phyloP scores from a whole-genome alignment of 768 basidiomycete species.

The Leucocoprinus sp. region DNA sequence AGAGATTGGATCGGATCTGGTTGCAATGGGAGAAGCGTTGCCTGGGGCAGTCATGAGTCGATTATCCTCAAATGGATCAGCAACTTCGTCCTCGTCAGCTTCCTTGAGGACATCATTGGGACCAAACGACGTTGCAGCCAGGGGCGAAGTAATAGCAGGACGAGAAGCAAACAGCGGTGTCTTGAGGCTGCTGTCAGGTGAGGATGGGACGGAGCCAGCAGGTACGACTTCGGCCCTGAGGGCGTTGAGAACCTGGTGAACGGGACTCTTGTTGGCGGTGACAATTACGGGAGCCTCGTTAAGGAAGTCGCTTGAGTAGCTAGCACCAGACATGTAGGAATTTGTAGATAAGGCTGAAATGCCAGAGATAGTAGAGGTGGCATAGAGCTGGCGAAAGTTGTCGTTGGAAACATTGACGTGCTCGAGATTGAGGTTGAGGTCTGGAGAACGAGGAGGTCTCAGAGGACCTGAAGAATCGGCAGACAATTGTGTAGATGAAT shows the following conservation, averaged over 20 bases:
- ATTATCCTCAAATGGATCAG: constrained; percentile 62
- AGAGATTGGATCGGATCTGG: constrained; percentile 16
- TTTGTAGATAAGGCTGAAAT: constrained; percentile 42
- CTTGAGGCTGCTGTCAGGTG: constrained; percentile 32
- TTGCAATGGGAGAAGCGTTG: constrained; percentile 31
- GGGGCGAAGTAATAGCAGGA: constrained; percentile 46
- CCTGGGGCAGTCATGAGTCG: constrained; percentile 35
- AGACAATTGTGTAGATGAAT: constrained; percentile 24
- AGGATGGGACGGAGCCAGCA: constrained; percentile 34
- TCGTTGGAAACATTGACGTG: constrained; percentile 56
- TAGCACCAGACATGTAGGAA: constrained; percentile 69
- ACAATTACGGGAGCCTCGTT: constrained; percentile 79
- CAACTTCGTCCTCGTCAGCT: constrained; percentile 40
- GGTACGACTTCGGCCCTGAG: constrained; percentile 76
- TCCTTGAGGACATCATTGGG: constrained; percentile 57
- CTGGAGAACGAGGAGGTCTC: constrained; percentile 52
- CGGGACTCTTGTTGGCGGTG: constrained; percentile 53
- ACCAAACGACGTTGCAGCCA: constrained; percentile 65
- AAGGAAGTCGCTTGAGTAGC: constrained; percentile 71
- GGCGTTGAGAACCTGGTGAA: constrained; percentile 68
- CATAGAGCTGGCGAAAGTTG: constrained; percentile 32
- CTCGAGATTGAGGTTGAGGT: constrained; percentile 53
- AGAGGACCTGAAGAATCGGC: constrained; percentile 37
- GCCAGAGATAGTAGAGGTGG: constrained; percentile 47
- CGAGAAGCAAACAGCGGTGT: constrained; percentile 35